These are phyloP conservation scores for Eragrostis tef DNA, from an alignment of 202 grass and related monocot genomes.

Conservation along the genomic window DNA sequence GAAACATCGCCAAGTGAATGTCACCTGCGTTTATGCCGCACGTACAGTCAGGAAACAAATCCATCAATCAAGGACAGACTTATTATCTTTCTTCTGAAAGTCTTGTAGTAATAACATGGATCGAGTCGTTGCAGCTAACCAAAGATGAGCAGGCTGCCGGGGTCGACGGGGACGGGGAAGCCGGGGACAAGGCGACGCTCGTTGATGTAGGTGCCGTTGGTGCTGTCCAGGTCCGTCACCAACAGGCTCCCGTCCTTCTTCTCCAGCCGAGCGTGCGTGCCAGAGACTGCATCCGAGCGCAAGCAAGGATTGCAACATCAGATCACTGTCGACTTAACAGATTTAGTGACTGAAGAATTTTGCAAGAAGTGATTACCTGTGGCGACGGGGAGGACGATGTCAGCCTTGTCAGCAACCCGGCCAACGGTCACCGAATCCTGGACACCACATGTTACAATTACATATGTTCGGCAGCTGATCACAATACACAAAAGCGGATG, in stretches of 20 bases:
- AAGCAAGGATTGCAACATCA: background rate
- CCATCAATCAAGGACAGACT: background rate
- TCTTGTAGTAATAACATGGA: background rate
- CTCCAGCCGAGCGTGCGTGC: constrained; percentile 4
- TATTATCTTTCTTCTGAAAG: too few species aligned
- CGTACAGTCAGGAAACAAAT: background rate
- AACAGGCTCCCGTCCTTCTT: constrained; percentile 33
- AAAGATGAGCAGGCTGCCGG: constrained; percentile 66
- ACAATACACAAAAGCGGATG: background rate
- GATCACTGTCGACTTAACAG: background rate
- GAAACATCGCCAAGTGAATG: constrained; percentile 70
- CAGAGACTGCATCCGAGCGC: constrained; percentile 42
- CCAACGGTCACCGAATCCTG: constrained; percentile 69
- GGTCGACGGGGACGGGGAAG: constrained; percentile 36
- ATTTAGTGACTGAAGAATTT: background rate
- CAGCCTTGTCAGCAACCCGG: constrained; percentile 61
- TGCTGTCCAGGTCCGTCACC: constrained; percentile 67
- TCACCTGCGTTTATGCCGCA: constrained; percentile 50
- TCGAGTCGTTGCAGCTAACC: background rate
- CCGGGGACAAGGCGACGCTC: constrained; percentile 65
- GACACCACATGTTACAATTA: background rate
- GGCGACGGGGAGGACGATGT: constrained; percentile 75
- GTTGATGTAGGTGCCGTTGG: constrained; percentile 47
- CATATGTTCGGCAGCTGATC: background rate
- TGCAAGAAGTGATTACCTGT: constrained; percentile 37